These are phyloP conservation scores for Medicago truncatula DNA, from an alignment of 306 rosid genomes.

Conservation along the genomic window DNA sequence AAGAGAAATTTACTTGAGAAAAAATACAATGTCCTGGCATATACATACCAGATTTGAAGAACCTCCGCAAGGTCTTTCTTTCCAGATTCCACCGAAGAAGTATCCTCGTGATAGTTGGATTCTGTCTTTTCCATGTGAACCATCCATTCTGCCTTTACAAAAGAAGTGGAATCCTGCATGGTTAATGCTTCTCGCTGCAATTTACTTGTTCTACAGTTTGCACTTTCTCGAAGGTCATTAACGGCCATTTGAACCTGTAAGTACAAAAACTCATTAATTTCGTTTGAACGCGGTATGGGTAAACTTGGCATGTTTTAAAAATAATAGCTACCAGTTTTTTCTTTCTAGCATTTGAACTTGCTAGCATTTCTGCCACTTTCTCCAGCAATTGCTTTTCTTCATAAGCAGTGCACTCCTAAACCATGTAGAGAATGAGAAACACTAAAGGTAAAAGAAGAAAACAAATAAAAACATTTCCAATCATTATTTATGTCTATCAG, in stretches of 20 bases:
- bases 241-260: conserved; percentile 87
- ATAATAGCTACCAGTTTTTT: conserved; percentile 71
- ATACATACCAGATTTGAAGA: conserved; percentile 79
- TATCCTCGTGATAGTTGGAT: conserved; percentile 76
- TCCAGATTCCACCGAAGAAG: conserved; percentile 83
- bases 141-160: conserved; percentile 81
- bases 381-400: conserved; percentile 87
- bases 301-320: conserved; percentile 20
- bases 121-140: conserved; percentile 89
- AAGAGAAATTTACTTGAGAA: conserved; percentile 18
- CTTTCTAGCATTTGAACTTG: conserved; percentile 92
- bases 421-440: neutral
- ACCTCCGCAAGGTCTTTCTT: conserved; percentile 83
- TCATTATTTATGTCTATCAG: conserved; percentile 31
- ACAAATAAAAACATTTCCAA: neutral
- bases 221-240: conserved; percentile 91
- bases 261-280: conserved; percentile 25
- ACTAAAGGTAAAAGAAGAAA: conserved; percentile 19
- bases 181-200: conserved; percentile 84
- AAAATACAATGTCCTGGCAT: conserved; percentile 32
- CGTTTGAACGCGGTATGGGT: conserved; percentile 2
- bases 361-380: conserved; percentile 95
- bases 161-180: conserved; percentile 83
- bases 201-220: conserved; percentile 76
- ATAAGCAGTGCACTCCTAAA: conserved; percentile 91